Conservation (phyloP, 2,329 filamentous ascomycete species). For the Colletotrichum aenigma region DNA sequence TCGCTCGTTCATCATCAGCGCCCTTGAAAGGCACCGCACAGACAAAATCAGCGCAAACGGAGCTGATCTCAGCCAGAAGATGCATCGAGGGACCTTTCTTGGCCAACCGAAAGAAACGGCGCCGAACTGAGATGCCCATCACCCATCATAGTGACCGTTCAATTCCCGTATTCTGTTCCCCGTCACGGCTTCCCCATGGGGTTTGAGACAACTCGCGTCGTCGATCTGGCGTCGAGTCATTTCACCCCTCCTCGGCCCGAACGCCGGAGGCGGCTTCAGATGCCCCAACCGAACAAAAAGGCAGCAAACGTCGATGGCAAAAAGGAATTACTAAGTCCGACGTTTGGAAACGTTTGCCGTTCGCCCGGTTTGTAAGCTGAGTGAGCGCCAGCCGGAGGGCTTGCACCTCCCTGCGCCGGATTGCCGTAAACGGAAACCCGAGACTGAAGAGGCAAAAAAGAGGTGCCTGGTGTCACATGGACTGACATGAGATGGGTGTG, state of each 20-base stretch:
- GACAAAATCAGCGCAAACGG: neutral
- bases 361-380: neutral
- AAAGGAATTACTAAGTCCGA: neutral
- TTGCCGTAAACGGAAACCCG: constrained; percentile 7
- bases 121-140: neutral
- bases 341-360: neutral
- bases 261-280: neutral
- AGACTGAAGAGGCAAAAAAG: neutral
- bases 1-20: neutral
- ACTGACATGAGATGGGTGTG: neutral
- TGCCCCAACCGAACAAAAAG: neutral
- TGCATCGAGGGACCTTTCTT: neutral
- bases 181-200: neutral
- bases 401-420: neutral
- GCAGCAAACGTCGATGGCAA: neutral
- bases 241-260: neutral
- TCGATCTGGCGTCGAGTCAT: neutral
- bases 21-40: neutral
- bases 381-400: neutral
- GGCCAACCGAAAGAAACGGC: neutral
- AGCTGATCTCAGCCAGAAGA: neutral
- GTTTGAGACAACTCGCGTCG: neutral
- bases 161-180: neutral
- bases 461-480: neutral
- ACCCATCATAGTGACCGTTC: neutral